phyloP scores from a whole-genome alignment of 129 eudicot species.

The Oenanthe sinensis region DNA sequence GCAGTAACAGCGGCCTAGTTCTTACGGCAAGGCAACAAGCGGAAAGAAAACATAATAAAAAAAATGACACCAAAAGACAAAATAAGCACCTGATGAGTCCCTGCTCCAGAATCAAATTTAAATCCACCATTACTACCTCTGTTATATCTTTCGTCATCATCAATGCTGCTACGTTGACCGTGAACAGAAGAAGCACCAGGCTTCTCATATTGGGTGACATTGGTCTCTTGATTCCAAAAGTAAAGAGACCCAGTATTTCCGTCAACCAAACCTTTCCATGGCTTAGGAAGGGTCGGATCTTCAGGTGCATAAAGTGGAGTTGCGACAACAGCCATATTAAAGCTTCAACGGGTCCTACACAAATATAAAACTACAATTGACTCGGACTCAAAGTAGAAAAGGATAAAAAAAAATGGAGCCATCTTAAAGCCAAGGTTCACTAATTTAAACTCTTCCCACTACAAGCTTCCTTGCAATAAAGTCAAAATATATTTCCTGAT shows the following conservation, averaged over 20 bases:
- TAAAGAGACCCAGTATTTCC: conserved; percentile 85
- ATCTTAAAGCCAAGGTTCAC: background rate
- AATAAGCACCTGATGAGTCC: conserved; percentile 41
- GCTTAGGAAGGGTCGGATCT: conserved; percentile 93
- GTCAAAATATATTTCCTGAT: background rate
- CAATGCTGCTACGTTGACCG: conserved; percentile 35
- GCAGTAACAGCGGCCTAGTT: background rate
- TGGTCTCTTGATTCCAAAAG: conserved; percentile 96
- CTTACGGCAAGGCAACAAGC: background rate
- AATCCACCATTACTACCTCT: conserved; percentile 45
- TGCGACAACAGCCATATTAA: conserved; percentile 64
- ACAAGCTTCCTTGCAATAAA: background rate
- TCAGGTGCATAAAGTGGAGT: conserved; percentile 58
- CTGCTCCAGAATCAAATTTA: conserved; percentile 42
- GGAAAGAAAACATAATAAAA: background rate
- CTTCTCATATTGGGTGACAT: conserved; percentile 90
- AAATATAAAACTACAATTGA: background rate
- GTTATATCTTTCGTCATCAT: conserved; percentile 43
- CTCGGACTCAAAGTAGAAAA: background rate
- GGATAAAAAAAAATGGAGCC: background rate
- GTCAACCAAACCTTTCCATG: conserved; percentile 93
- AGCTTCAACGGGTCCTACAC: conserved; percentile 22
- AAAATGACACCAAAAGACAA: background rate
- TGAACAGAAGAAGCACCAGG: conserved; percentile 48
- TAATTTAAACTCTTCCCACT: background rate